These are phyloP conservation scores for Coemansia sp. DNA, from an alignment of 192 early-diverging fungal species.

Conservation along the genomic window DNA sequence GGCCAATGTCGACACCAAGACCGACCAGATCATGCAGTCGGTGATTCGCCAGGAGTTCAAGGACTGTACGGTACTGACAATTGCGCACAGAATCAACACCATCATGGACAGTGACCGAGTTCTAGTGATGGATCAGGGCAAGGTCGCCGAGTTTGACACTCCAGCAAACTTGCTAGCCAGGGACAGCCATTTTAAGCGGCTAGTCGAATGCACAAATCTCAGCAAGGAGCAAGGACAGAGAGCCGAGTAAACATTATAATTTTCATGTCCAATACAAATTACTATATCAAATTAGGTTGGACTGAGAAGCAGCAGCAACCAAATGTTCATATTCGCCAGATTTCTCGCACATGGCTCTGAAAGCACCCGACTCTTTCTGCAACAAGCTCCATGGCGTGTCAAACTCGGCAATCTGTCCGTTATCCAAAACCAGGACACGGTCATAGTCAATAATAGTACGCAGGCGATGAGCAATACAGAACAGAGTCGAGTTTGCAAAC, in stretches of 20 bases:
- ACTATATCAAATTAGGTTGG: background rate
- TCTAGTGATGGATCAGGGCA: slow-evolving; percentile 58
- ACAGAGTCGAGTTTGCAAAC: slow-evolving; percentile 72
- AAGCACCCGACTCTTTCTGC: slow-evolving; percentile 61
- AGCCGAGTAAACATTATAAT: background rate
- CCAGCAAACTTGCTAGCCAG: slow-evolving; percentile 12
- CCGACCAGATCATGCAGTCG: slow-evolving; percentile 66
- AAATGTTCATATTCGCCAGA: slow-evolving; percentile 74
- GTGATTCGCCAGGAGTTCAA: slow-evolving; percentile 56
- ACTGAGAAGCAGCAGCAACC: slow-evolving; percentile 48
- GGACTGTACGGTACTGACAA: slow-evolving; percentile 58
- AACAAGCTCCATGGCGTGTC: slow-evolving; percentile 78
- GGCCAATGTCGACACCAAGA: slow-evolving; percentile 60
- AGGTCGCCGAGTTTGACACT: slow-evolving; percentile 39
- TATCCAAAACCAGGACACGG: slow-evolving; percentile 79
- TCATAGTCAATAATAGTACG: slow-evolving; percentile 88
- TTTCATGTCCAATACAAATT: background rate
- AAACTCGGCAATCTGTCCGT: slow-evolving; percentile 78
- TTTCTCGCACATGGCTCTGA: slow-evolving; percentile 81
- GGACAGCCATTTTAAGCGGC: slow-evolving; percentile 11
- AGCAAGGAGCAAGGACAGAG: background rate
- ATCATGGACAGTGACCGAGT: slow-evolving; percentile 64
- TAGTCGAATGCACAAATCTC: slow-evolving; percentile 19
- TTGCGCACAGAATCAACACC: slow-evolving; percentile 74
- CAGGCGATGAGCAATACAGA: slow-evolving; percentile 92